Conservation (phyloP, 2,329 filamentous ascomycete genomes). For the Fusarium clavum region DNA sequence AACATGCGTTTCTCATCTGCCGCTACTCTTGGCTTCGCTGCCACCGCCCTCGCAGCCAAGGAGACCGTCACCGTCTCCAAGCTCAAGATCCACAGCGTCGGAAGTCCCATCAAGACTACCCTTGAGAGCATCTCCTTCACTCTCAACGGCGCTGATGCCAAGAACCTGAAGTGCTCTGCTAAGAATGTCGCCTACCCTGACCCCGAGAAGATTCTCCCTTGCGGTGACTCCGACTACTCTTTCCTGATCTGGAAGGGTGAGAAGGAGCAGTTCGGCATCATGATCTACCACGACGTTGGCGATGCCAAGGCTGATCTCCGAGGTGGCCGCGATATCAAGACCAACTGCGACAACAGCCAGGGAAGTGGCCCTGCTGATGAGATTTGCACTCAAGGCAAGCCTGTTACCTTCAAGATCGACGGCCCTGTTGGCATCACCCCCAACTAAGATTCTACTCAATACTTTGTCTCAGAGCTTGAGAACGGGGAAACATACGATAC, state of each 20-base stretch:
- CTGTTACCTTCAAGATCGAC: conserved; percentile 24
- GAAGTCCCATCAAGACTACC: conserved; percentile 5
- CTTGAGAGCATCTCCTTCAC: conserved; percentile 27
- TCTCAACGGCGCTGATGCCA: conserved; percentile 16
- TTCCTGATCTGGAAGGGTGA: conserved; percentile 12
- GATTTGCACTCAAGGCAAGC: conserved; percentile 23
- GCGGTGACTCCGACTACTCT: conserved; percentile 14
- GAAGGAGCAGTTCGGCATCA: conserved; percentile 7
- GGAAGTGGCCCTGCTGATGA: conserved; percentile 23
- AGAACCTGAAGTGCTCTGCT: conserved; percentile 20
- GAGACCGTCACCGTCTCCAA: conserved; percentile 25
- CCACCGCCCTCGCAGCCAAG: background rate
- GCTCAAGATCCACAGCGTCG: conserved; percentile 16
- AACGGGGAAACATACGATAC: too few species aligned
- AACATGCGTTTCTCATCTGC: conserved; percentile 21
- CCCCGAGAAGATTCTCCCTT: conserved; percentile 1
- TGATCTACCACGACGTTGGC: conserved; percentile 23
- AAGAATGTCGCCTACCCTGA: conserved; percentile 24
- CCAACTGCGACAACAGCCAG: conserved; percentile 32
- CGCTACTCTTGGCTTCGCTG: conserved; percentile 5
- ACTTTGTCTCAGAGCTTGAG: background rate
- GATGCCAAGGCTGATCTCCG: conserved; percentile 30
- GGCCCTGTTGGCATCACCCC: conserved; percentile 10
- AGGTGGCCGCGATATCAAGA: conserved; percentile 19
- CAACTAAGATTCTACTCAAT: background rate